These are phyloP conservation scores for Citrus australasica DNA, from an alignment of 345 rosid genomes.

Conservation along the genomic window DNA sequence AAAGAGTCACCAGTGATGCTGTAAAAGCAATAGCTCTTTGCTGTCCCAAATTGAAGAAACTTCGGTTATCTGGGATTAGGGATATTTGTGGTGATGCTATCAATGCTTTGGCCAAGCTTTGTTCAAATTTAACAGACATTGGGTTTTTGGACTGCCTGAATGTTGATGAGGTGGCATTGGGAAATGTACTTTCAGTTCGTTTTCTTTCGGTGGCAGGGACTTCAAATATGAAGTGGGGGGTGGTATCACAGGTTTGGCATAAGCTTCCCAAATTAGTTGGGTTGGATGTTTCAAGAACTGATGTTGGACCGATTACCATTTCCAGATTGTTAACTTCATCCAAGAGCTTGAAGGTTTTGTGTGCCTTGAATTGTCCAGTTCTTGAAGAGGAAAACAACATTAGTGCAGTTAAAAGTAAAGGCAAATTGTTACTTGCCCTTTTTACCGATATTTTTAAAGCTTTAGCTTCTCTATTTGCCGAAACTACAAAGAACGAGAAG, in stretches of 20 bases:
- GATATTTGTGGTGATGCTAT: constrained; percentile 71
- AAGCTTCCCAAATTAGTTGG: constrained; percentile 61
- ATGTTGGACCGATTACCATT: constrained; percentile 52
- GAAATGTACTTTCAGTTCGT: constrained; percentile 47
- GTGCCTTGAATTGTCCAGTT: constrained; percentile 66
- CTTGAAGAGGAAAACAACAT: constrained; percentile 57
- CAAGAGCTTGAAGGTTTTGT: constrained; percentile 62
- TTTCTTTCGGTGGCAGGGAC: constrained; percentile 84
- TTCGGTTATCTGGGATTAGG: constrained; percentile 69
- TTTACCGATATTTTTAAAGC: constrained; percentile 57
- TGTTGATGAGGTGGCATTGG: constrained; percentile 64
- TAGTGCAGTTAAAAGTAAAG: constrained; percentile 45
- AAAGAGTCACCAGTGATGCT: constrained; percentile 78
- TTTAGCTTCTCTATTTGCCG: constrained; percentile 55
- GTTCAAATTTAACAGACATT: constrained; percentile 56
- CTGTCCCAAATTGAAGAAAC: constrained; percentile 68
- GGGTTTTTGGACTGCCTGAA: constrained; percentile 73
- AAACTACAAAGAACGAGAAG: constrained; percentile 42
- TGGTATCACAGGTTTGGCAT: constrained; percentile 59
- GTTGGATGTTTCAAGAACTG: constrained; percentile 85
- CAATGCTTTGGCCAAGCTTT: constrained; percentile 62
- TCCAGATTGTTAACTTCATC: constrained; percentile 66
- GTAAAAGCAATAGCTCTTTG: constrained; percentile 63
- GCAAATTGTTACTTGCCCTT: constrained; percentile 52
- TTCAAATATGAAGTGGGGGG: constrained; percentile 67